These are phyloP conservation scores for Hymenoscyphus occultus DNA, from an alignment of 2,329 filamentous ascomycete species.

Conservation along the genomic window DNA sequence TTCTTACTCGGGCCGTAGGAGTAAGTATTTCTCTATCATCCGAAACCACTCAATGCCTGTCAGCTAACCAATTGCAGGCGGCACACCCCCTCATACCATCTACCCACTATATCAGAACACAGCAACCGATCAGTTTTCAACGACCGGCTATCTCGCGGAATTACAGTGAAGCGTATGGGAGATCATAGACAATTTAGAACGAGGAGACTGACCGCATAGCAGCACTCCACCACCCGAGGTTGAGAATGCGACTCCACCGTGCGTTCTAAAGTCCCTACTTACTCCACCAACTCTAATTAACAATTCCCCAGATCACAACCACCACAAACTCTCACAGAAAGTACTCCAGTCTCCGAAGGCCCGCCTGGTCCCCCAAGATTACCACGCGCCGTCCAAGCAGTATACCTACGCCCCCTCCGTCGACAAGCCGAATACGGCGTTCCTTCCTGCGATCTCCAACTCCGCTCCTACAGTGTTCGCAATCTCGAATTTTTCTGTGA, in stretches of 20 bases:
- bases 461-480: conserved; percentile 85
- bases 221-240: conserved; percentile 7
- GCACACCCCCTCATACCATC: conserved; percentile 19
- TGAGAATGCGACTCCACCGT: conserved; percentile 6
- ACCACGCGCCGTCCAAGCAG: conserved; percentile 77
- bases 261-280: not conserved
- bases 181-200: not conserved
- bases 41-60: not conserved
- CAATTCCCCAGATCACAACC: conserved; percentile 9
- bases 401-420: conserved; percentile 82
- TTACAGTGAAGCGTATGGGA: conserved; percentile 9
- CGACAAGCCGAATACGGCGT: conserved; percentile 72
- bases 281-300: conserved; percentile 7
- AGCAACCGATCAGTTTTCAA: conserved; percentile 6
- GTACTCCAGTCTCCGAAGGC: not conserved
- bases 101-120: conserved; percentile 13
- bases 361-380: conserved; percentile 43
- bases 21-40: conserved; percentile 13
- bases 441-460: conserved; percentile 84
- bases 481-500: conserved; percentile 94
- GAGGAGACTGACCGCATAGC: conserved; percentile 1
- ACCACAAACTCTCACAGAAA: not conserved
- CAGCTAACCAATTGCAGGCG: conserved; percentile 18
- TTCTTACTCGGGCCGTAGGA: conserved; percentile 21
- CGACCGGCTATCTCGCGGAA: conserved; percentile 9